Evolutionary conservation across 2,329 filamentous ascomycete species (phyloP), one percentile per base, ranked within the genome.

Genomic region (Fusarium nematophilum): DNA sequence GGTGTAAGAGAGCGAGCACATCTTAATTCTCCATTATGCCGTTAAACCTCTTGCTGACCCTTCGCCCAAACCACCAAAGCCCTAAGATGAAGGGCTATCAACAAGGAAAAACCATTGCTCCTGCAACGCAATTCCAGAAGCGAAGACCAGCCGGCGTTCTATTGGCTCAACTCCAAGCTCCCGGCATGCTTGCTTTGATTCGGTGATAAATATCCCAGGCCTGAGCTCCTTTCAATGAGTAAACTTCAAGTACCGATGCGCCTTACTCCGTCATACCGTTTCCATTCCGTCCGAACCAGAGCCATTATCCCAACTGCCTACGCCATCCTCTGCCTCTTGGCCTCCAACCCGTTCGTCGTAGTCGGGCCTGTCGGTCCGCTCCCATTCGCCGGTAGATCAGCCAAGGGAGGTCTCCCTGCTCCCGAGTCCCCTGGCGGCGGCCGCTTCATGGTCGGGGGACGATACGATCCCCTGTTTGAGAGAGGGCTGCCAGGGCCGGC

Each of bases 371-470:
- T 60, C n/a, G 55, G 59, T 14, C 63, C 67, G 17, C 54, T 69
- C 9, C 66, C 71, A 40, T 86, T 86, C 10, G 75, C 76, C 9
- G 83, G 75, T 11, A 86, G 73, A 48, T 87, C 85, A 2, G 78
- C 77, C 40, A 87, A 65, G 3, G 82, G 80, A 9, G 81, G 68
- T 54, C 83, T 76, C 25, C 61, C 53, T 15, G 25, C 46, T 21
- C 55, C 64, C 55, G 53, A 59, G n/a, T 73, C 75, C 7, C 50
- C 69, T 2, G 74, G 71, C 31, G 73, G 69, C 3, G 82, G 79
- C 26, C 83, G 75, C 72, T 86, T 86, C 75, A 87, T 84, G 1
- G 84, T 86, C 2, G 82, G 83, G 9, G 85, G 85, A 13, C 81
- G 81, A 62, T 87, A 89, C 62, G 81, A 80, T n/a, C 78, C 77